Percentiles rank a stretch among this genome's conserved stretches.
Conservation (phyloP, 352 stramenopile species). For the Globisporangium middletonii region DNA sequence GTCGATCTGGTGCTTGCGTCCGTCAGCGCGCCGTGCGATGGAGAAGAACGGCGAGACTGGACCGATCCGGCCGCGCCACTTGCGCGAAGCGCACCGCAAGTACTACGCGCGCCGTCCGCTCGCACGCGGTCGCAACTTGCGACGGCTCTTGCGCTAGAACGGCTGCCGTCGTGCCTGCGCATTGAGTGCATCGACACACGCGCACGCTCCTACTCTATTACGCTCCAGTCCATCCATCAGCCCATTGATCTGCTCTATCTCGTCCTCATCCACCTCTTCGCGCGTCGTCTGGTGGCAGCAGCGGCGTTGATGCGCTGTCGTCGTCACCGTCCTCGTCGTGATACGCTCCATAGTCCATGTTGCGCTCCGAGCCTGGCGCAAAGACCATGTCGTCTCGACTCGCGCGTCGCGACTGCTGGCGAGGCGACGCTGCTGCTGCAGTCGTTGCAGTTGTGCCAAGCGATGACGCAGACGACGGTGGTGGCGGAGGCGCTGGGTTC, state of each 20-base stretch:
- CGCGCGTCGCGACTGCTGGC: slow-evolving; percentile 9
- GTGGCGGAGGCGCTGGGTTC: slow-evolving; percentile 17
- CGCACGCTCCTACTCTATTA: slow-evolving; percentile 18
- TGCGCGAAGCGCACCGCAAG: slow-evolving; percentile 74
- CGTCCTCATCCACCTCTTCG: neutral
- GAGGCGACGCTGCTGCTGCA: neutral
- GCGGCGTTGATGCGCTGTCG: slow-evolving; percentile 1
- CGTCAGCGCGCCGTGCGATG: slow-evolving; percentile 69
- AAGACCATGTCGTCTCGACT: slow-evolving; percentile 30
- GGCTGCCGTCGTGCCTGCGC: neutral
- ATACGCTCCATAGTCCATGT: slow-evolving; percentile 22
- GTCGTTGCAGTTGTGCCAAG: slow-evolving; percentile 13
- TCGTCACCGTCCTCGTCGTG: slow-evolving; percentile 5
- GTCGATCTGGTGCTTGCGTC: too few species aligned
- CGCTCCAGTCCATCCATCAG: slow-evolving; percentile 14
- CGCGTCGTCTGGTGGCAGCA: slow-evolving; percentile 15
- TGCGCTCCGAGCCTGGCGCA: slow-evolving; percentile 10
- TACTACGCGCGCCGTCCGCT: slow-evolving; percentile 79
- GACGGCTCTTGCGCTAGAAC: slow-evolving; percentile 41
- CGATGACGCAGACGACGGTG: slow-evolving; percentile 32
- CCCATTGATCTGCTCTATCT: neutral
- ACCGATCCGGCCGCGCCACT: slow-evolving; percentile 64
- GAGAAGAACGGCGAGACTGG: slow-evolving; percentile 69
- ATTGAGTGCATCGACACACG: neutral
- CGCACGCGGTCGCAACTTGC: slow-evolving; percentile 48